Conservation (phyloP, 2,329 filamentous ascomycete species). For the Penicillium nordicum region DNA sequence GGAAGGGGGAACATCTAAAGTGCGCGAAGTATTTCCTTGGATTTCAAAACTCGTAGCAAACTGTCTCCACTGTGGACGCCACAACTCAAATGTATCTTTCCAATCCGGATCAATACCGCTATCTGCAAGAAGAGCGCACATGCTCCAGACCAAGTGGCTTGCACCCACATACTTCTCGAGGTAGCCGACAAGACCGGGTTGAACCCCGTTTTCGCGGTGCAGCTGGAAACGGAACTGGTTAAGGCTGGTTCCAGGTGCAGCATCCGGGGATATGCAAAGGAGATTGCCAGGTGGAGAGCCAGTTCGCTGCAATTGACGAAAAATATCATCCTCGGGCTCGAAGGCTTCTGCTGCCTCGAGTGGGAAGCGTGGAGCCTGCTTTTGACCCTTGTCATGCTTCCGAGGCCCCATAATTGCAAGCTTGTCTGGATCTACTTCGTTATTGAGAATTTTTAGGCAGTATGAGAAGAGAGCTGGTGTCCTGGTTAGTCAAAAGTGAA, state of each 20-base stretch:
- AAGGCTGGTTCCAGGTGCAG: not conserved
- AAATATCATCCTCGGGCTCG: not conserved
- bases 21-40: not conserved
- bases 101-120: not conserved
- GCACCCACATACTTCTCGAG: not conserved
- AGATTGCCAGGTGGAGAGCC: not conserved
- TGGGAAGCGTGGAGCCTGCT: not conserved
- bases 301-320: not conserved
- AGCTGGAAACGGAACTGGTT: constrained; percentile 3
- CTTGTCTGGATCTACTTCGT: not conserved
- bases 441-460: not conserved
- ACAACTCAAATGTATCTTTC: not conserved
- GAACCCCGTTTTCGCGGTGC: not conserved
- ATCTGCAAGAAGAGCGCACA: constrained; percentile 1
- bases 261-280: not conserved
- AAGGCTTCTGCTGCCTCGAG: not conserved
- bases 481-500: not conserved
- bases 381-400: not conserved
- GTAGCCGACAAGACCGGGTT: not conserved
- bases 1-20: not conserved
- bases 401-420: not conserved
- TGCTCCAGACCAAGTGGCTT: not conserved
- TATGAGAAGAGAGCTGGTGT: not conserved
- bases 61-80: not conserved
- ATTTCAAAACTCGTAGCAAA: not conserved